A percentile compares a stretch with the other conserved stretches of the same genome.
Conservation (phyloP, 148 eudicot species). For the Spergularia marina region DNA sequence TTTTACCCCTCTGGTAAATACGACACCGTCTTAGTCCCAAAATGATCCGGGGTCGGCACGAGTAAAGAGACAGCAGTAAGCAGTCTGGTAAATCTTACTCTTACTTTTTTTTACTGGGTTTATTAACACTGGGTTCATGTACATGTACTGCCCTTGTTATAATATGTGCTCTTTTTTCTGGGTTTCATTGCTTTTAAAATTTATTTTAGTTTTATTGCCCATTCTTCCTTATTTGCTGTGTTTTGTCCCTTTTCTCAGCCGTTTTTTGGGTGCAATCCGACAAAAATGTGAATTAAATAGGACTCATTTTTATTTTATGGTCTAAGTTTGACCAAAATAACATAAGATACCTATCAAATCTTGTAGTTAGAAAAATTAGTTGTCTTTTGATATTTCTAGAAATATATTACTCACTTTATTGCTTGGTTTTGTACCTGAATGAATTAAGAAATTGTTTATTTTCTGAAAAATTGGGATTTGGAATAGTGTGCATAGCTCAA, state of each 20-base stretch:
- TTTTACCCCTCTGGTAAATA: too few species aligned
- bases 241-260: not conserved
- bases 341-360: not conserved
- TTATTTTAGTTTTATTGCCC: not conserved
- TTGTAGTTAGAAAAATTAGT: not conserved
- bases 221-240: not conserved
- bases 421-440: not conserved
- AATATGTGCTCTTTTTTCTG: too few species aligned
- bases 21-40: too few species aligned
- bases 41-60: too few species aligned
- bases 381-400: not conserved
- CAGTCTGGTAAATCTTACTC: too few species aligned
- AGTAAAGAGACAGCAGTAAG: too few species aligned
- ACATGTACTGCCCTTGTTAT: too few species aligned
- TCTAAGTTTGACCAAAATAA: constrained; percentile 3
- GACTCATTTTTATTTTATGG: not conserved
- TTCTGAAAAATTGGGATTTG: not conserved
- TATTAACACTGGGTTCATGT: too few species aligned
- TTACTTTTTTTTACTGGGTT: too few species aligned
- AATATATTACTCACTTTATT: not conserved
- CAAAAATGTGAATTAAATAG: not conserved
- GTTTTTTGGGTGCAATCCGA: constrained; percentile 4
- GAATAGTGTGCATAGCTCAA: not conserved
- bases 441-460: not conserved
- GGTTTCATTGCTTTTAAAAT: too few species aligned